These are phyloP conservation scores for Solanum pinnatisectum DNA, from an alignment of 257 asterid species.

Conservation along the genomic window DNA sequence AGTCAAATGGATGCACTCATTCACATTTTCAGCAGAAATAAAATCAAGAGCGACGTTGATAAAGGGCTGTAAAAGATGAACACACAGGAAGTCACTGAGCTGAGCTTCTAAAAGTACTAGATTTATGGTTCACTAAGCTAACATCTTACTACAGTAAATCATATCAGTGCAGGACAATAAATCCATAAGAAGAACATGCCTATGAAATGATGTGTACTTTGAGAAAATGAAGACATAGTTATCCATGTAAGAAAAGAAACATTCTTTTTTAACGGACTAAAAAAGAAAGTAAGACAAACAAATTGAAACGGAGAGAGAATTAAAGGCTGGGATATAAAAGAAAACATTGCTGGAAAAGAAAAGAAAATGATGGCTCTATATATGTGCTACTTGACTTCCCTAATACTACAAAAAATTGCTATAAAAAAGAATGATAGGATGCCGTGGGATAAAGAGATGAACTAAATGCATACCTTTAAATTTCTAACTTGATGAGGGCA, in stretches of 20 bases:
- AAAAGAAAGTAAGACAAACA: neutral
- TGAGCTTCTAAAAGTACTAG: neutral
- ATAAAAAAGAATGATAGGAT: neutral
- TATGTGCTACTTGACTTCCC: neutral
- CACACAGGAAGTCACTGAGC: neutral
- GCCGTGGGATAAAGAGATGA: neutral
- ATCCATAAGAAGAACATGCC: neutral
- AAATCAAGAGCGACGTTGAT: conserved; percentile 33
- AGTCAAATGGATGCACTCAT: conserved; percentile 20
- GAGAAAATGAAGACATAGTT: neutral
- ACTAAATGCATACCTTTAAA: conserved; percentile 21
- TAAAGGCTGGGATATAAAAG: neutral
- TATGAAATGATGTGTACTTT: neutral
- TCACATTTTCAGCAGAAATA: conserved; percentile 35
- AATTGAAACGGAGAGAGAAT: neutral
- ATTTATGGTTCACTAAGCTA: neutral
- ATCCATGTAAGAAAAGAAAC: neutral
- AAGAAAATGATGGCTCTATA: neutral
- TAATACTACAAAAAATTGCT: neutral
- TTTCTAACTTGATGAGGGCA: conserved; percentile 45
- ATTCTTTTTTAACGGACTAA: no score
- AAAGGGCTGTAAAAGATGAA: conserved; percentile 20
- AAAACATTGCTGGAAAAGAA: neutral
- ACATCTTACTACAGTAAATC: neutral
- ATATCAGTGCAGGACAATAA: neutral